These are phyloP conservation scores for Lavandula angustifolia DNA, from an alignment of 257 asterid species.

Conservation along the genomic window DNA sequence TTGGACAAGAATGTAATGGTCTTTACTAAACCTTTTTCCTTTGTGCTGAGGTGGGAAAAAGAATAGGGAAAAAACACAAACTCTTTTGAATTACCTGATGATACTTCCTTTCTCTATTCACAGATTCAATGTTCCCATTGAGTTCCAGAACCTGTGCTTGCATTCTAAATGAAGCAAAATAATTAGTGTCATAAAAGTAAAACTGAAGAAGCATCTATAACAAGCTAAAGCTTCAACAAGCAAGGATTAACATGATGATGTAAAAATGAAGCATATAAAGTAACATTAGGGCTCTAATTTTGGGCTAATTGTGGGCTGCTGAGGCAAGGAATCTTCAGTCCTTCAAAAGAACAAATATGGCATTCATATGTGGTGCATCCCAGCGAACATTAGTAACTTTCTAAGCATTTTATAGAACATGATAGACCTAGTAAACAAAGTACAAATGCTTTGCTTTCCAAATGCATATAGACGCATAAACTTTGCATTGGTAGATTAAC, in stretches of 20 bases:
- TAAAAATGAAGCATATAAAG: slow-evolving; percentile 11
- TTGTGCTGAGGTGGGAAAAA: too few species aligned
- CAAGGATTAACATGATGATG: neutral
- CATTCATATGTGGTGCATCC: neutral
- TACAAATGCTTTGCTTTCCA: neutral
- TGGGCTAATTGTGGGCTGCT: neutral
- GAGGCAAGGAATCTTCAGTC: neutral
- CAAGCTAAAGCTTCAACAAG: slow-evolving; percentile 8
- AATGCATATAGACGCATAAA: neutral
- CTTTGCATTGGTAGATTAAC: slow-evolving; percentile 20
- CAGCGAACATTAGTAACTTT: slow-evolving; percentile 11
- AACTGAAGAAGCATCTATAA: slow-evolving; percentile 15
- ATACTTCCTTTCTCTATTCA: slow-evolving; percentile 95
- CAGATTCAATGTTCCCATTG: slow-evolving; percentile 72
- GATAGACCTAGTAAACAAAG: slow-evolving; percentile 1
- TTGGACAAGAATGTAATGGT: slow-evolving; percentile 15
- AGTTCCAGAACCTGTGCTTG: slow-evolving; percentile 77
- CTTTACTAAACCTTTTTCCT: slow-evolving; percentile 12
- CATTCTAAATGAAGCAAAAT: slow-evolving; percentile 47
- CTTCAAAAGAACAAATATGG: neutral
- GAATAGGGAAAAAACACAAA: neutral
- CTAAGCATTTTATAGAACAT: neutral
- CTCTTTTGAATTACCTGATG: slow-evolving; percentile 67
- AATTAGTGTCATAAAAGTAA: slow-evolving; percentile 12
- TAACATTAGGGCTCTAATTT: slow-evolving; percentile 6